These are phyloP conservation scores for Periconia sp. DNA, from an alignment of 2,329 filamentous ascomycete species.

Conservation along the genomic window DNA sequence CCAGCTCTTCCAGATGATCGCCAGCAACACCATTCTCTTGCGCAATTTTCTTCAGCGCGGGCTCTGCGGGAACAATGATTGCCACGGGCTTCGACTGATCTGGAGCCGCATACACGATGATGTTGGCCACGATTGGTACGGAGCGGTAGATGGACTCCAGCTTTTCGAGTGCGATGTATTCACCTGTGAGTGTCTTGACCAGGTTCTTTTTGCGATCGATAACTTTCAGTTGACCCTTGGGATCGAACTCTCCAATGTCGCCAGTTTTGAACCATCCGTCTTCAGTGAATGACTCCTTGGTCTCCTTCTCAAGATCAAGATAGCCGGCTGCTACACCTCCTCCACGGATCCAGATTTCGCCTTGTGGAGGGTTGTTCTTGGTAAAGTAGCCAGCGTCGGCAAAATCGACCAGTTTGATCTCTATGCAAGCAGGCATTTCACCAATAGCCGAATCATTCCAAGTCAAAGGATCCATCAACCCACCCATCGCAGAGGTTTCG, in stretches of 20 bases:
- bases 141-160: conserved; percentile 90
- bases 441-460: conserved; percentile 80
- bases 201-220: conserved; percentile 98
- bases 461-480: conserved; percentile 79
- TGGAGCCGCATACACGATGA: conserved; percentile 81
- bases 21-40: conserved; percentile 63
- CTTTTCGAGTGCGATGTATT: conserved; percentile 96
- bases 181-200: conserved; percentile 91
- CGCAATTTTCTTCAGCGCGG: conserved; percentile 59
- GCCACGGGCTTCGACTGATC: conserved; percentile 78
- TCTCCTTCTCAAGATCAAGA: conserved; percentile 84
- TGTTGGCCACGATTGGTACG: conserved; percentile 75
- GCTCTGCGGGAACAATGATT: conserved; percentile 68
- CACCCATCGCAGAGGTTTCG: conserved; percentile 84
- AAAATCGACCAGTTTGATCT: conserved; percentile 90
- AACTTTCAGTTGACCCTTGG: conserved; percentile 76
- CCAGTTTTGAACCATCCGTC: conserved; percentile 98
- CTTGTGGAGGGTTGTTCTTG: conserved; percentile 76
- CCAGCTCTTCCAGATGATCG: conserved; percentile 66
- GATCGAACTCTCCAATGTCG: conserved; percentile 88
- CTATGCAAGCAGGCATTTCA: conserved; percentile 73
- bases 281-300: conserved; percentile 69
- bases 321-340: conserved; percentile 74
- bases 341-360: conserved; percentile 89
- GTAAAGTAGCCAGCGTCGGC: conserved; percentile 84